These are phyloP conservation scores for Acanthamoeba rhysodes DNA, from an alignment of 208 protist species.

Conservation along the genomic window DNA sequence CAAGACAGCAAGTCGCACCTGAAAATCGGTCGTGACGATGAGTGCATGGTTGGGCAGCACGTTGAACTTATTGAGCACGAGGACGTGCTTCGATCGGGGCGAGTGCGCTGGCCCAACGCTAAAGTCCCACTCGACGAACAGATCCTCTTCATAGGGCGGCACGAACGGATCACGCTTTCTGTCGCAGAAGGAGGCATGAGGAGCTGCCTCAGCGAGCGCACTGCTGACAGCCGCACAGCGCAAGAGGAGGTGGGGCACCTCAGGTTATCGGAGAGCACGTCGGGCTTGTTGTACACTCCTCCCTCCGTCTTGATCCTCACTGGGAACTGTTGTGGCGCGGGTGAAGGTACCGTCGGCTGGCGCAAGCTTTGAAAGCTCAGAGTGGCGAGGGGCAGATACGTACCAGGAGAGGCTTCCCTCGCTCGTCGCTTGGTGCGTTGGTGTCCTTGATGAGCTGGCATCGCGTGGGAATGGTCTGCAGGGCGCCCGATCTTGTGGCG, in stretches of 20 bases:
- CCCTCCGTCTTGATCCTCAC: slow-evolving; percentile 11
- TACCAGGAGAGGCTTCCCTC: background rate
- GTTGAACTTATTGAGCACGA: slow-evolving; percentile 73
- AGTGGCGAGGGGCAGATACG: too few species aligned
- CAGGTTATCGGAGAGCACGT: background rate
- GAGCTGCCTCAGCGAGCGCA: background rate
- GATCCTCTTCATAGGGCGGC: slow-evolving; percentile 63
- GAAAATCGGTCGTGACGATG: slow-evolving; percentile 64
- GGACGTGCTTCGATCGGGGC: background rate
- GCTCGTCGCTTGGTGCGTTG: background rate
- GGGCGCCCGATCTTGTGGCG: background rate
- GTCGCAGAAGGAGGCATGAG: background rate
- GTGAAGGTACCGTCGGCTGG: background rate
- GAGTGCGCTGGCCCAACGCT: slow-evolving; percentile 8
- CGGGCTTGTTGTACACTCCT: slow-evolving; percentile 1
- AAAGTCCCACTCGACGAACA: slow-evolving; percentile 43
- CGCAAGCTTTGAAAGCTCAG: background rate
- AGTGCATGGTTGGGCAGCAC: slow-evolving; percentile 63
- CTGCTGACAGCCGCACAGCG: background rate
- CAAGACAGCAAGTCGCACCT: background rate
- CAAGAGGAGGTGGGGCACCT: background rate
- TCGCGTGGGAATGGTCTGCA: slow-evolving; percentile 1
- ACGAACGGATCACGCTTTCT: slow-evolving; percentile 34
- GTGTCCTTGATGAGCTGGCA: background rate
- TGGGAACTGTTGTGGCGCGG: background rate